Evolutionary conservation across 2,329 filamentous ascomycete genomes (phyloP).

Genomic region (Domatiomyces globalis): DNA sequence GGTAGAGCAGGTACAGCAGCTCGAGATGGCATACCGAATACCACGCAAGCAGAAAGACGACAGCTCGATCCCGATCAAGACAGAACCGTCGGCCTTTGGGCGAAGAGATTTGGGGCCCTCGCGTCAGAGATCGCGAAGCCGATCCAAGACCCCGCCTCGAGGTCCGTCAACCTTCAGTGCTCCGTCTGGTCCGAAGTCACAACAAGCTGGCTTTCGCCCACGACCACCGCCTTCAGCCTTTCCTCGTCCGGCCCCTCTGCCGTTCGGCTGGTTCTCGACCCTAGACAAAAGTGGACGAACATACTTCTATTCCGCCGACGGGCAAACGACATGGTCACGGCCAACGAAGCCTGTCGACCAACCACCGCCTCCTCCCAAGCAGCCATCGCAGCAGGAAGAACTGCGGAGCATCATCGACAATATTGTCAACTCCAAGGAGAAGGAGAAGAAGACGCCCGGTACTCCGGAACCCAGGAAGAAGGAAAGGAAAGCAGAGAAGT

Average conservation of each 20-base stretch:
- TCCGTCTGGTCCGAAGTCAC: slow-evolving; percentile 27
- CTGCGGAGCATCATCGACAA: slow-evolving; percentile 55
- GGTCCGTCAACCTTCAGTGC: slow-evolving; percentile 8
- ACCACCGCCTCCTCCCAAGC: slow-evolving; percentile 50
- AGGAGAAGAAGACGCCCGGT: slow-evolving; percentile 39
- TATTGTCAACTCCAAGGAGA: slow-evolving; percentile 56
- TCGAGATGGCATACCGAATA: slow-evolving; percentile 86
- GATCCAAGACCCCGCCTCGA: slow-evolving; percentile 31
- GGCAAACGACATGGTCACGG: slow-evolving; percentile 66
- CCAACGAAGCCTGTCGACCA: slow-evolving; percentile 58
- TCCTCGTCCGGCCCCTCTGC: slow-evolving; percentile 46
- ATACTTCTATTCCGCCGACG: slow-evolving; percentile 75
- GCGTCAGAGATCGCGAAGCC: slow-evolving; percentile 35
- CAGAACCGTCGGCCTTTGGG: slow-evolving; percentile 51
- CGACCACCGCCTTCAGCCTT: slow-evolving; percentile 43
- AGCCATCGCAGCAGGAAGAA: slow-evolving; percentile 61
- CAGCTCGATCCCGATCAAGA: slow-evolving; percentile 39
- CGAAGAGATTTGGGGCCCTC: slow-evolving; percentile 39
- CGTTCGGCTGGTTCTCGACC: slow-evolving; percentile 73
- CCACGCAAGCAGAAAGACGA: slow-evolving; percentile 66
- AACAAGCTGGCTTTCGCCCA: slow-evolving; percentile 35
- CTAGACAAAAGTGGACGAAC: slow-evolving; percentile 53
- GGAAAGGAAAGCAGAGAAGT: slow-evolving; percentile 34
- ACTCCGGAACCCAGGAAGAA: slow-evolving; percentile 51
- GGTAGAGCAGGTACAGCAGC: slow-evolving; percentile 71